Evolutionary conservation across 306 rosid genomes (phyloP).

Genomic region (Begonia loranthoides): DNA sequence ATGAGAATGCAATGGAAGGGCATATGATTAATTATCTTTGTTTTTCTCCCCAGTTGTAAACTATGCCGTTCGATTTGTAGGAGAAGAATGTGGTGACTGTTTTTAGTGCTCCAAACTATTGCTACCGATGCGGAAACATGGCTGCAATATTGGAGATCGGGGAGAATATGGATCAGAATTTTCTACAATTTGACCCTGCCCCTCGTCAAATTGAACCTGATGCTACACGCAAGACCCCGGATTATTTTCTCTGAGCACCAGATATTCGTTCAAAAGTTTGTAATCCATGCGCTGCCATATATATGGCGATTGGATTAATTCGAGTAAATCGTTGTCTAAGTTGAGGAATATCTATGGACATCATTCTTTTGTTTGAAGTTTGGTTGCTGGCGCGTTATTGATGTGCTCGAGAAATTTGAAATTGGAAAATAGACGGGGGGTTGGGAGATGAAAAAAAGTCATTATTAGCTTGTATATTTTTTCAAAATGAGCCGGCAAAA

Average conservation of each 20-base stretch:
- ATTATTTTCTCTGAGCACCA: constrained; percentile 82
- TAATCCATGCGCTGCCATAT: constrained; percentile 43
- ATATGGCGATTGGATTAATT: constrained; percentile 69
- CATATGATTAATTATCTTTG: constrained; percentile 3
- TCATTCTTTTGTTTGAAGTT: constrained; percentile 73
- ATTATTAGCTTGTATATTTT: no score
- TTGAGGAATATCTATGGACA: constrained; percentile 45
- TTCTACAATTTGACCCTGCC: constrained; percentile 98
- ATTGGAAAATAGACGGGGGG: no score
- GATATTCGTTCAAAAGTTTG: constrained; percentile 20
- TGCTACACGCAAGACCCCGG: constrained; percentile 96
- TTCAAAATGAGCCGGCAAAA: constrained; percentile 20
- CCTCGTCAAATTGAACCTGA: constrained; percentile 97
- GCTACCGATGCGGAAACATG: constrained; percentile 97
- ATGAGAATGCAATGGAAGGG: neutral
- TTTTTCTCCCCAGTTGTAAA: constrained; percentile 1
- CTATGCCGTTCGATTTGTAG: constrained; percentile 25
- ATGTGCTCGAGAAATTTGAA: constrained; percentile 45
- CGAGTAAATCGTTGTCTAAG: constrained; percentile 43
- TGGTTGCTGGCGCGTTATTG: constrained; percentile 48
- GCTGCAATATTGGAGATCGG: constrained; percentile 98
- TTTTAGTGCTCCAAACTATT: constrained; percentile 95
- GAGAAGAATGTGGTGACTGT: constrained; percentile 97
- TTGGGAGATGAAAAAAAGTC: no score
- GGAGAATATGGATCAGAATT: constrained; percentile 96